Evolutionary conservation across 106 monocot genomes (phyloP).

Genomic region (Platanthera guangdongensis): DNA sequence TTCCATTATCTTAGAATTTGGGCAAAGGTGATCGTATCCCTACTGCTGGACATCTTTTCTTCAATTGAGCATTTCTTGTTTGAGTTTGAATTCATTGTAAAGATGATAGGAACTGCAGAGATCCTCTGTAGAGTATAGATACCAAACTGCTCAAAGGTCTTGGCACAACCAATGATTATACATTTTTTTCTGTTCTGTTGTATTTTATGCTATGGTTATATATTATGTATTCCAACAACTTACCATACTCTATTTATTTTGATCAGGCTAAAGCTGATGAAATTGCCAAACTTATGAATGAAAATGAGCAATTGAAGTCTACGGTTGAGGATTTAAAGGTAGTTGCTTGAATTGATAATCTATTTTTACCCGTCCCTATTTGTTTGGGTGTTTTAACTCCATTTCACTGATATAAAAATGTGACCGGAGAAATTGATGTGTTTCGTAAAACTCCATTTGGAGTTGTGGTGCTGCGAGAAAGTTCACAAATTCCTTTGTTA

Average conservation of each 20-base stretch:
- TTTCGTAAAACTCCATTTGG: no score
- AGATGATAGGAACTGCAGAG: neutral
- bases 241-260: neutral
- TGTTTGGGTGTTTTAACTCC: no score
- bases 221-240: neutral
- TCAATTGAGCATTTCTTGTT: neutral
- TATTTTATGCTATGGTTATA: neutral
- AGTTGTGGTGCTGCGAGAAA: no score
- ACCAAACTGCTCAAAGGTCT: neutral
- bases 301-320: slow-evolving; percentile 82
- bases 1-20: neutral
- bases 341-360: slow-evolving; percentile 14
- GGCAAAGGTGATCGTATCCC: neutral
- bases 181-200: slow-evolving; percentile 1
- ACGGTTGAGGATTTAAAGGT: slow-evolving; percentile 89
- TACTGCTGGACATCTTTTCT: neutral
- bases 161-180: neutral
- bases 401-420: no score
- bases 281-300: slow-evolving; percentile 90
- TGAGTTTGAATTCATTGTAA: neutral
- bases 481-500: no score
- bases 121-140: neutral
- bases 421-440: no score
- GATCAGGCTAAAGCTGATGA: slow-evolving; percentile 94
- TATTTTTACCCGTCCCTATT: neutral